Conservation (phyloP, 495 filamentous ascomycete species). For the Jackrogersella multiformis region DNA sequence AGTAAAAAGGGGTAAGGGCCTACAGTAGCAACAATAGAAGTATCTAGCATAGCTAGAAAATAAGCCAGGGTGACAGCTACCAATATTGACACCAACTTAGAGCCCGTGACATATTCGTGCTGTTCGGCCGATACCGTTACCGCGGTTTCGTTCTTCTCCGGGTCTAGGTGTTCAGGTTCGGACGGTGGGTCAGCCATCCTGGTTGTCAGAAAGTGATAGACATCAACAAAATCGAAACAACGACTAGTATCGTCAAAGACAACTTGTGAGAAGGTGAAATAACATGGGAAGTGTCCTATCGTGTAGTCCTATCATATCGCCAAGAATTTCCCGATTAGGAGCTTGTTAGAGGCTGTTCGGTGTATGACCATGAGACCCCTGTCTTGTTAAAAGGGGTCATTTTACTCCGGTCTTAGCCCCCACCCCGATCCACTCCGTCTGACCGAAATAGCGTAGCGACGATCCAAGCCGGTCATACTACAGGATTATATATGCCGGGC, state of each 20-base stretch:
- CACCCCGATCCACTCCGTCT: neutral
- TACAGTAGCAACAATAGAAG: neutral
- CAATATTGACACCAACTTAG: neutral
- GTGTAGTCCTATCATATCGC: neutral
- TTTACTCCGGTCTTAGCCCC: neutral
- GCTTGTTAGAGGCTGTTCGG: neutral
- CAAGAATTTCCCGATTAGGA: neutral
- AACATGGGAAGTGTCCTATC: neutral
- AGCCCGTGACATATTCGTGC: neutral
- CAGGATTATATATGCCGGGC: neutral
- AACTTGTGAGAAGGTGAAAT: neutral
- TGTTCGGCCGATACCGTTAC: neutral
- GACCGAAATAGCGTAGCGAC: neutral
- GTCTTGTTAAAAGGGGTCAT: neutral
- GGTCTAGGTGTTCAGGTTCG: neutral
- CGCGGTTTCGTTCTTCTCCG: neutral
- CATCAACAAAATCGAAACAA: too few species aligned
- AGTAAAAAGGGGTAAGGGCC: neutral
- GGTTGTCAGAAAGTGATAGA: neutral
- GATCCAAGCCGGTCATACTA: neutral
- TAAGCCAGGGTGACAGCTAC: slow-evolving; percentile 1
- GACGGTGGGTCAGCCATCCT: neutral
- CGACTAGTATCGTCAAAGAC: neutral
- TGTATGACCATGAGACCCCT: neutral
- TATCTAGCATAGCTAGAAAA: slow-evolving; percentile 3